Evolutionary conservation across 2,329 filamentous ascomycete species (phyloP).

Genomic region (Xylariaceae sp.): DNA sequence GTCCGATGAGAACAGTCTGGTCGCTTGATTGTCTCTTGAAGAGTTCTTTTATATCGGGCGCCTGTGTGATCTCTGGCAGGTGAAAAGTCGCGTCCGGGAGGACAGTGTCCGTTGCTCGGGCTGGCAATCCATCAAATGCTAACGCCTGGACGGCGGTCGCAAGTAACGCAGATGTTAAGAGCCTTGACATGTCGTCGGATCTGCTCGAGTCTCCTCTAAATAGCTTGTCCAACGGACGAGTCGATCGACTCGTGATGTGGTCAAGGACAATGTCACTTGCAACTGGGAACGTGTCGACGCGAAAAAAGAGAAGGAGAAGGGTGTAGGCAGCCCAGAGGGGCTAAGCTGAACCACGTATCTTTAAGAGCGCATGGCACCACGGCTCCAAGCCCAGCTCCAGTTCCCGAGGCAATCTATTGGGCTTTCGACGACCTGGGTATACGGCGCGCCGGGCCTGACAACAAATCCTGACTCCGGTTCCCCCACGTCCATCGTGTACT

Average conservation of each 20-base stretch:
- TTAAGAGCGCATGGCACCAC: slow-evolving; percentile 10
- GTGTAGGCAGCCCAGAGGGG: slow-evolving; percentile 7
- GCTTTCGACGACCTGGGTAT: slow-evolving; percentile 3
- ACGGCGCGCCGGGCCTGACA: not conserved
- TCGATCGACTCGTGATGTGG: slow-evolving; percentile 6
- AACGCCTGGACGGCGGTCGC: slow-evolving; percentile 35
- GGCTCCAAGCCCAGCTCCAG: not conserved
- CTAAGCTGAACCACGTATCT: slow-evolving; percentile 4
- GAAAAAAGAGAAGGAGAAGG: slow-evolving; percentile 8
- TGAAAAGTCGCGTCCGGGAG: slow-evolving; percentile 36
- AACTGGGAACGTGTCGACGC: slow-evolving; percentile 4
- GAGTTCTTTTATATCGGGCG: slow-evolving; percentile 36
- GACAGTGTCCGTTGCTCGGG: slow-evolving; percentile 36
- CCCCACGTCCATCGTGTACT: too few species aligned
- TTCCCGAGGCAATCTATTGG: slow-evolving; percentile 10
- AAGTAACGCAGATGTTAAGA: slow-evolving; percentile 32
- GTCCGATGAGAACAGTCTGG: slow-evolving; percentile 42
- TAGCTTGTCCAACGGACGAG: not conserved
- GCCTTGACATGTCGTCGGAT: slow-evolving; percentile 22
- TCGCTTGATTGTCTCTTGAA: slow-evolving; percentile 31
- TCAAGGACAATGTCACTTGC: slow-evolving; percentile 3
- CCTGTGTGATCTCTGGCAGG: slow-evolving; percentile 41
- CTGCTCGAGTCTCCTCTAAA: slow-evolving; percentile 9
- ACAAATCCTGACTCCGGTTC: slow-evolving; percentile 6
- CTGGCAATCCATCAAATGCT: slow-evolving; percentile 31